Evolutionary conservation across 2,329 filamentous ascomycete species (phyloP).

Genomic region (Aureobasidium sp.): DNA sequence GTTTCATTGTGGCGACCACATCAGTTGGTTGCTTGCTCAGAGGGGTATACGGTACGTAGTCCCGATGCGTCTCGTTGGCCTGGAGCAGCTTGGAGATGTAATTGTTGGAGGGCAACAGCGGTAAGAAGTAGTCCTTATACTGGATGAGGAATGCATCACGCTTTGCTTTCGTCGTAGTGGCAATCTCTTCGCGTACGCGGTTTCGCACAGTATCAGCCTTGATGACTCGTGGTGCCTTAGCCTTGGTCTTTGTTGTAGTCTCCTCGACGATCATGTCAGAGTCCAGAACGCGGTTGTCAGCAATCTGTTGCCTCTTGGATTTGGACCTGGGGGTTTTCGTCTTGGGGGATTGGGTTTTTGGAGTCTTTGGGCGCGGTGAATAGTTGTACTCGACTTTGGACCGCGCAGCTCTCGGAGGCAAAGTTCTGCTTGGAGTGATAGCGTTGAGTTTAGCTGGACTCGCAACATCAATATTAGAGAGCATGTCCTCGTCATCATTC

Average conservation of each 20-base stretch:
- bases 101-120: constrained; percentile 36
- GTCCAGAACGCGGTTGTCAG: constrained; percentile 6
- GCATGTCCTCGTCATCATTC: constrained; percentile 1
- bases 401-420: constrained; percentile 21
- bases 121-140: constrained; percentile 39
- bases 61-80: constrained; percentile 7
- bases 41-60: constrained; percentile 29
- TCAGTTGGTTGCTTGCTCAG: constrained; percentile 34
- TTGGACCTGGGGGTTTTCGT: constrained; percentile 3
- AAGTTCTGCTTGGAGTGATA: constrained; percentile 5
- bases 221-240: background rate
- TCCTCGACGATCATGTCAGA: background rate
- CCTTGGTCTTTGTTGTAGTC: background rate
- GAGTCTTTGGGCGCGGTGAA: constrained; percentile 2
- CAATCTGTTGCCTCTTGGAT: constrained; percentile 12
- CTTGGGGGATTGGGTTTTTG: background rate
- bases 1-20: constrained; percentile 43
- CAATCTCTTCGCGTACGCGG: constrained; percentile 34
- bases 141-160: constrained; percentile 38
- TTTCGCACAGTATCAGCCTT: constrained; percentile 32
- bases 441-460: background rate
- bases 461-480: constrained; percentile 8
- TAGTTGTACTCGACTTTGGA: constrained; percentile 19
- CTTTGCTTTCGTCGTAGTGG: constrained; percentile 32
- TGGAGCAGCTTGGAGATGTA: constrained; percentile 32